Conservation (phyloP, 177 flowering plant genomes). For the Vitis hybrid region DNA sequence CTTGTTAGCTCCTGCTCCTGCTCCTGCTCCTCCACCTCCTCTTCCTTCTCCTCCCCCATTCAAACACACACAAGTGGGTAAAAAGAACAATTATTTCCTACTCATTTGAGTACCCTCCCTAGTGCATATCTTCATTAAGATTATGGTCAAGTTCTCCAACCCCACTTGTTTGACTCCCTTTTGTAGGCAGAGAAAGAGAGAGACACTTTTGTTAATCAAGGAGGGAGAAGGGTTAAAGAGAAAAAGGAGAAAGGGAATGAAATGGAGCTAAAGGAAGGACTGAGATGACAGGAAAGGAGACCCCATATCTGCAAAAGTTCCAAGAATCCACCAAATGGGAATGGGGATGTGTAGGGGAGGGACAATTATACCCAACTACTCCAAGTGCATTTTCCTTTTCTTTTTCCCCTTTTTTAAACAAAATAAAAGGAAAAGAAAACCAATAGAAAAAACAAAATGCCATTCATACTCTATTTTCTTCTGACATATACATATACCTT, state of each 20-base stretch:
- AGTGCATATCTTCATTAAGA: constrained; percentile 18
- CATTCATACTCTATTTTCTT: background rate
- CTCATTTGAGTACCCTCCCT: constrained; percentile 21
- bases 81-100: constrained; percentile 30
- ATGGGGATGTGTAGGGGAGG: background rate
- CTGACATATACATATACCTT: background rate
- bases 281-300: background rate
- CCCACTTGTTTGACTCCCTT: constrained; percentile 18
- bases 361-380: background rate
- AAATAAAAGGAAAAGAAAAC: background rate
- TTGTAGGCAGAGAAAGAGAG: background rate
- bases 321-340: background rate
- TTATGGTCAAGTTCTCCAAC: constrained; percentile 19
- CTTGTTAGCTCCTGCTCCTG: no score
- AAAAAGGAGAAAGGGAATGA: background rate
- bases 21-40: no score
- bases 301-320: background rate
- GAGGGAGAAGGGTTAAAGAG: background rate
- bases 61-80: constrained; percentile 12
- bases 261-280: background rate
- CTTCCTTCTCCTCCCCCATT: background rate
- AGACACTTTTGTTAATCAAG: constrained; percentile 2
- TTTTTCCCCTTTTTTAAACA: background rate
- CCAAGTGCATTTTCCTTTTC: background rate
- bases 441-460: background rate